phyloP scores from a whole-genome alignment of 345 rosid species.

The Eucalyptus virginea region DNA sequence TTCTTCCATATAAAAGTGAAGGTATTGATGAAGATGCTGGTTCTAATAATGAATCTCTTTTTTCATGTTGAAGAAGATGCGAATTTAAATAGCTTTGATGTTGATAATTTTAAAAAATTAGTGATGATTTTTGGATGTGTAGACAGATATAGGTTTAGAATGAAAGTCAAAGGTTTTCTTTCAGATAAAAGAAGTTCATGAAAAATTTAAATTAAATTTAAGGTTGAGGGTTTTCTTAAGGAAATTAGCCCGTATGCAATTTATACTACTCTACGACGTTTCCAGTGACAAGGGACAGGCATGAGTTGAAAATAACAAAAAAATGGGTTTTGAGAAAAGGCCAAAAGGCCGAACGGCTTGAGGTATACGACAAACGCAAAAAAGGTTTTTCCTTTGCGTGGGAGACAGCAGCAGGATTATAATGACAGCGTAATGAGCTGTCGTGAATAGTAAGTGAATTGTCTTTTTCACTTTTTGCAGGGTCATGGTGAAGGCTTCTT shows the following conservation, averaged over 20 bases:
- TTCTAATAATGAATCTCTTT: neutral
- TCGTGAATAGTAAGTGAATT: neutral
- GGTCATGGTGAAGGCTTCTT: neutral
- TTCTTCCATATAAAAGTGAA: neutral
- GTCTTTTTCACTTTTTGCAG: neutral
- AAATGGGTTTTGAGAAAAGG: neutral
- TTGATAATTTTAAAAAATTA: neutral
- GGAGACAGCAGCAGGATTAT: neutral
- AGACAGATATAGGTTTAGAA: fast-evolving
- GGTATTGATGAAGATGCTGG: fast-evolving
- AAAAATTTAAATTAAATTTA: neutral
- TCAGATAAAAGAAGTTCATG: neutral
- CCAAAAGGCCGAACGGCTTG: neutral
- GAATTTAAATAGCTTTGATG: fast-evolving
- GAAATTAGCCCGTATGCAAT: neutral
- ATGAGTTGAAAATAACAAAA: neutral
- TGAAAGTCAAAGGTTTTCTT: neutral
- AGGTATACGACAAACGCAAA: neutral
- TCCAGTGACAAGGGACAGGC: neutral
- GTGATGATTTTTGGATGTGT: neutral
- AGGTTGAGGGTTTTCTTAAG: neutral
- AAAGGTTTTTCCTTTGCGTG: neutral
- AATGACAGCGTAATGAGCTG: neutral
- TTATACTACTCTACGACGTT: neutral
- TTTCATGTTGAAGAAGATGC: neutral